Evolutionary conservation across 2,329 filamentous ascomycete species (phyloP), one percentile per base, ranked within the genome.

Genomic region (Furcasterigmium sp.): DNA sequence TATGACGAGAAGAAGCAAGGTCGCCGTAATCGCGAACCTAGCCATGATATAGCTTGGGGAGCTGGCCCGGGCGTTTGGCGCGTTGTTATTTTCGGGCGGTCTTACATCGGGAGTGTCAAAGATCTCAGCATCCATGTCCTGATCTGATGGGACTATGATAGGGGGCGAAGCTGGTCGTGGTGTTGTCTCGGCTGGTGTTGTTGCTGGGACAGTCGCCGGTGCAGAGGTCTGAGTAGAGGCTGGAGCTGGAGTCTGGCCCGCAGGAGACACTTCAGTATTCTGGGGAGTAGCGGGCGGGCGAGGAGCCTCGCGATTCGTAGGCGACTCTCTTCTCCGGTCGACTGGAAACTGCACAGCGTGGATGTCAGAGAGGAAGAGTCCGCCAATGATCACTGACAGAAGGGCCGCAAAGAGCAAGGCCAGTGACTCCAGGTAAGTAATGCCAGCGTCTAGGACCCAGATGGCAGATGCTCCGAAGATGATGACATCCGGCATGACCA

Each of bases 401-500:
- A 82, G 76, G 0, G 73, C 58, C 1, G 62, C 58, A 40, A 71
- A 69, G 47, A 70, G 74, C 34, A 82, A 64, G 0, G 76, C 59
- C 8, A 83, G 63, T 2, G 76, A 77, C 2, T 78, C 73, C 5
- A 83, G 62, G 37, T 82, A 76, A 13, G 67, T 78, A 30, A 73
- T 70, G 3, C 72, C 69, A 2, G 77, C 75, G 11, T 75, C 75
- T 28, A 78, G 68, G 41, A 70, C 72, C 76, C 70, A 80, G 4
- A 67, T 75, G 10, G 67, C 70, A n/a, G 73, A 72, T n/a, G 69
- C 69, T 3, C 68, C 67, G 49, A 83, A 82, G 4, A 76, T 66
- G 49, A 83, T 66, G 10, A 77, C 78, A 51, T 85, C 82, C 14
- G 77, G 76, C 45, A 84, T 65, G 25, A 82, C 65, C 76, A 85